Conservation (phyloP, 2,329 filamentous ascomycete species). For the Cordyceps militaris region DNA sequence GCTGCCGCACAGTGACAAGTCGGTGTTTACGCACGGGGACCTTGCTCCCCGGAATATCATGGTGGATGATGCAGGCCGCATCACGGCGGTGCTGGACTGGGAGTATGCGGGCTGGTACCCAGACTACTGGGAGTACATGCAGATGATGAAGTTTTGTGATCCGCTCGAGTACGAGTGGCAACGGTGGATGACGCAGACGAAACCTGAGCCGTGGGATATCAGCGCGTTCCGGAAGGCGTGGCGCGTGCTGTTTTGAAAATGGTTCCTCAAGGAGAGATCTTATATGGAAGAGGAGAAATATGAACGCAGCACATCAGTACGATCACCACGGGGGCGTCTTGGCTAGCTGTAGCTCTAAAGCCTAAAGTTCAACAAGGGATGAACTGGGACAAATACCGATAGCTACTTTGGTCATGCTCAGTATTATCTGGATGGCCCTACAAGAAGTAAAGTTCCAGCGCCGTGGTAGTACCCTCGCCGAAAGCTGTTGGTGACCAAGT, state of each 20-base stretch:
- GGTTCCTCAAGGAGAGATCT: not conserved
- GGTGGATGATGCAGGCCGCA: conserved; percentile 14
- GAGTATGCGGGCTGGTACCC: conserved; percentile 15
- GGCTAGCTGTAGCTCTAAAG: not conserved
- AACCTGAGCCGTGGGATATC: conserved; percentile 14
- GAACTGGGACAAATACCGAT: not conserved
- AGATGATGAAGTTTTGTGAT: conserved; percentile 15
- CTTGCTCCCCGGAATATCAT: conserved; percentile 17
- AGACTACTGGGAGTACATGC: conserved; percentile 10
- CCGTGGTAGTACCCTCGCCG: not conserved
- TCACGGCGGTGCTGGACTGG: conserved; percentile 16
- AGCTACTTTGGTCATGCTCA: not conserved
- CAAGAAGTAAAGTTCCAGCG: not conserved
- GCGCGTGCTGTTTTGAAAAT: conserved; percentile 5
- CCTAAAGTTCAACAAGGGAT: not conserved
- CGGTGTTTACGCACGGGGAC: conserved; percentile 18
- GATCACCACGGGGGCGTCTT: not conserved
- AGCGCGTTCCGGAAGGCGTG: conserved; percentile 5
- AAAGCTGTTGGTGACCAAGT: not conserved
- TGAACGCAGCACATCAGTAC: not conserved
- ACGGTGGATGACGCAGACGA: conserved; percentile 13
- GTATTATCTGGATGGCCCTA: not conserved
- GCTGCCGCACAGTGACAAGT: conserved; percentile 4
- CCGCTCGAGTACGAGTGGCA: conserved; percentile 12
- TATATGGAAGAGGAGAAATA: not conserved